Evolutionary conservation across 139 green algal species (phyloP).

Genomic region (Chlorella sp.): DNA sequence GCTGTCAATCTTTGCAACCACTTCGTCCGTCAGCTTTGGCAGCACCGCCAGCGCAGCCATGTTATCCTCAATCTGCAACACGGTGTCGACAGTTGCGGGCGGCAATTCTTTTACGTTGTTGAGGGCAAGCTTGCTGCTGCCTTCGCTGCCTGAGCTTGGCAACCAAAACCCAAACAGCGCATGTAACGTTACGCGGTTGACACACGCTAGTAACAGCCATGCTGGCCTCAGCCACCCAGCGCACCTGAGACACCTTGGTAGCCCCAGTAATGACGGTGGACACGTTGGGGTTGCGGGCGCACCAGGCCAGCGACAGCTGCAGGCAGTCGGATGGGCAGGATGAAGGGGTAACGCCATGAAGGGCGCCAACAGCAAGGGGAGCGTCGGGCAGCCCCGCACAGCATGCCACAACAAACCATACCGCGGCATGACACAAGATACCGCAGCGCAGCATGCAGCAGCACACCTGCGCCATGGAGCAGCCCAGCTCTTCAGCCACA

Average conservation of each 20-base stretch:
- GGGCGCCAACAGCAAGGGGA: background rate
- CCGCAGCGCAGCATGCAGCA: background rate
- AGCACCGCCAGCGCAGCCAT: slow-evolving; percentile 75
- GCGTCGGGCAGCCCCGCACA: too few relatives aligned
- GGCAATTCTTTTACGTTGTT: too few relatives aligned
- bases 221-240: too few relatives aligned
- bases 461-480: slow-evolving; percentile 66
- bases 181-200: too few relatives aligned
- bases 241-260: slow-evolving; percentile 70
- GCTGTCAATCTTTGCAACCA: slow-evolving; percentile 47
- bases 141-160: too few relatives aligned
- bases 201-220: too few relatives aligned
- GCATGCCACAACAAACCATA: too few relatives aligned
- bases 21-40: slow-evolving; percentile 68
- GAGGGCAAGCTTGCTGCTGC: background rate
- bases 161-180: too few relatives aligned
- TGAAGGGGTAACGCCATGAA: background rate
- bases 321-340: background rate
- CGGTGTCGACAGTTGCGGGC: background rate
- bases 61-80: slow-evolving; percentile 80
- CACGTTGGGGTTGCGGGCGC: slow-evolving; percentile 75
- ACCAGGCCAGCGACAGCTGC: slow-evolving; percentile 83
- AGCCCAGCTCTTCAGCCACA: slow-evolving; percentile 78
- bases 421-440: too few relatives aligned
- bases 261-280: slow-evolving; percentile 85